Evolutionary conservation across 768 basidiomycete genomes (phyloP), one percentile per base, ranked within the genome.

Genomic region (Trametes meyenii): DNA sequence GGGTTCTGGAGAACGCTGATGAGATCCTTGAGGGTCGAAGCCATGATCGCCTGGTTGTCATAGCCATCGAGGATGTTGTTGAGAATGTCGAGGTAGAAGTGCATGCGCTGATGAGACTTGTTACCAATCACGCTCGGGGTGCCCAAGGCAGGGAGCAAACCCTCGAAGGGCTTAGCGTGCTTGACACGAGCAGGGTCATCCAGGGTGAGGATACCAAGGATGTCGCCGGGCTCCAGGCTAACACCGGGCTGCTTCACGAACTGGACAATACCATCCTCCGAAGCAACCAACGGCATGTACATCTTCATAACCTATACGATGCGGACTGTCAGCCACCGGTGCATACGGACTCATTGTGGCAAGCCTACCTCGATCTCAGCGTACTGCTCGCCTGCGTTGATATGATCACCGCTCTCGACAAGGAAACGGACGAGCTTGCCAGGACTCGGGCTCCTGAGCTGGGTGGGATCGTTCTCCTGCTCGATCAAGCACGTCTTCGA

Each of bases 381-480:
- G 74, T 98, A 98, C 61, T 92, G 89, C 64, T 98, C 94, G 19
- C 97, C 96, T 62, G 96, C 94, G 64, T 93, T 90, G 77, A 99
- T 84, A 74, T 98, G 97, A 62, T 99, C 97, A 8, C 97, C 97
- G 60, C 92, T 96, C 70, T 99, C 97, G 66, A 98, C 88, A 64
- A 98, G 85, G 80, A 89, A 96, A 36, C 96, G 85, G 57, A 99
- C 85, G 50, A 99, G 85, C 77, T 99, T 99, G 39, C 97, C 97
- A 11, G 97, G 97, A 76, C 89, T 93, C 10, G 97, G 97, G 70
- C 92, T 94, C 68, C 97, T 83, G 48, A 98, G 81, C 74, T 98
- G 96, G 23, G 97, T 99, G 16, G 97, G 97, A 70, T 99, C 97
- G 69, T 98, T 98, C 82, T 99, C 97, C 77, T 98, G 96, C 75